Evolutionary conservation across 148 eudicot species (phyloP).

Genomic region (Cornus florida): DNA sequence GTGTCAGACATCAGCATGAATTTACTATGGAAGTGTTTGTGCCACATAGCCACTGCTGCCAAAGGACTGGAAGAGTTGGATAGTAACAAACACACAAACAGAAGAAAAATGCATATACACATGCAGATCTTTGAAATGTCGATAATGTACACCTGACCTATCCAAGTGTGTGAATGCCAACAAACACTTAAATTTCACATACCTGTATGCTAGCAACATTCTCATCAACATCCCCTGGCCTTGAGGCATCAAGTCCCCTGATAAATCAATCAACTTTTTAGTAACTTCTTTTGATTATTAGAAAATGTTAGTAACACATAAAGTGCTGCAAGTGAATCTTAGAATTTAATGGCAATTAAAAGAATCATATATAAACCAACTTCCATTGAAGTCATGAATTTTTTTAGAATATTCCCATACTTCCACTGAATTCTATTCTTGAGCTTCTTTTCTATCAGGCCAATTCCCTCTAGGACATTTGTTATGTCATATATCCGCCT

Average conservation of each 20-base stretch:
- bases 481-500: conserved; percentile 98
- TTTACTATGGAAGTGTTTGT: neutral
- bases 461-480: conserved; percentile 97
- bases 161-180: neutral
- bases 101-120: no score
- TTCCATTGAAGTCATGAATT: neutral
- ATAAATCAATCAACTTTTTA: conserved; percentile 29
- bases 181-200: conserved; percentile 3
- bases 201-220: conserved; percentile 82
- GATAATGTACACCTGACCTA: no score
- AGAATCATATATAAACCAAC: neutral
- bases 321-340: conserved; percentile 1
- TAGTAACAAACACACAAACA: neutral
- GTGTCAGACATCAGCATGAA: neutral
- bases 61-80: neutral
- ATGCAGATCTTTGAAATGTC: no score
- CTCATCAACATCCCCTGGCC: conserved; percentile 76
- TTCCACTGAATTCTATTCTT: conserved; percentile 98
- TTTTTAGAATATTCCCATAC: conserved; percentile 43
- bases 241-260: conserved; percentile 89
- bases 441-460: conserved; percentile 92
- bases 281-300: conserved; percentile 5
- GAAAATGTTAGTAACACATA: neutral
- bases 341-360: neutral
- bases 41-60: neutral